Conservation (phyloP, 352 stramenopile species). For the Phytophthora agathidicida region DNA sequence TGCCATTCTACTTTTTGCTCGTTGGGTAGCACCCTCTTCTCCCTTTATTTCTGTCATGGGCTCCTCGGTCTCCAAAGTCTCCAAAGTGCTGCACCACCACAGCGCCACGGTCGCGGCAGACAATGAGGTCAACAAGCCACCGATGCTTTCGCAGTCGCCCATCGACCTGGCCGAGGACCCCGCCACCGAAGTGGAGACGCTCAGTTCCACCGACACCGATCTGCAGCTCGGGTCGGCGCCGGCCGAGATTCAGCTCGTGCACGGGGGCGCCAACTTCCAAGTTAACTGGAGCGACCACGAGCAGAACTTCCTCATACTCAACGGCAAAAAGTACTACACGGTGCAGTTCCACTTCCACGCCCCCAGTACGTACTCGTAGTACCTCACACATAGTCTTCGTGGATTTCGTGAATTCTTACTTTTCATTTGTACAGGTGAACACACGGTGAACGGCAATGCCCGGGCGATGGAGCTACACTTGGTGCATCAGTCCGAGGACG, state of each 20-base stretch:
- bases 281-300: conserved; percentile 50
- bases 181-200: conserved; percentile 17
- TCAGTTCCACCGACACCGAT: conserved; percentile 21
- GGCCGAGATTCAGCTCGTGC: conserved; percentile 42
- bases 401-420: not conserved
- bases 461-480: conserved; percentile 72
- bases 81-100: conserved; percentile 24
- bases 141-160: conserved; percentile 48
- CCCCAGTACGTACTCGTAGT: conserved; percentile 70
- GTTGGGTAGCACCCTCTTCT: not conserved
- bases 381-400: too few relatives aligned
- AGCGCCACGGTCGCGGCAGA: not conserved
- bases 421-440: conserved; percentile 45
- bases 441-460: conserved; percentile 64
- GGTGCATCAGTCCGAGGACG: conserved; percentile 66
- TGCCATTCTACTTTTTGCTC: conserved; percentile 20
- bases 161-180: conserved; percentile 55
- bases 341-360: conserved; percentile 77
- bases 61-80: conserved; percentile 16
- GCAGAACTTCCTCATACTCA: conserved; percentile 49
- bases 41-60: conserved; percentile 6
- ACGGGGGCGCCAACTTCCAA: conserved; percentile 52
- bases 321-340: conserved; percentile 59
- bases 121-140: conserved; percentile 3
- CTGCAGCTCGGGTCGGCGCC: conserved; percentile 37